Conservation (phyloP, 495 filamentous ascomycete genomes). For the Annulohypoxylon moriforme region DNA sequence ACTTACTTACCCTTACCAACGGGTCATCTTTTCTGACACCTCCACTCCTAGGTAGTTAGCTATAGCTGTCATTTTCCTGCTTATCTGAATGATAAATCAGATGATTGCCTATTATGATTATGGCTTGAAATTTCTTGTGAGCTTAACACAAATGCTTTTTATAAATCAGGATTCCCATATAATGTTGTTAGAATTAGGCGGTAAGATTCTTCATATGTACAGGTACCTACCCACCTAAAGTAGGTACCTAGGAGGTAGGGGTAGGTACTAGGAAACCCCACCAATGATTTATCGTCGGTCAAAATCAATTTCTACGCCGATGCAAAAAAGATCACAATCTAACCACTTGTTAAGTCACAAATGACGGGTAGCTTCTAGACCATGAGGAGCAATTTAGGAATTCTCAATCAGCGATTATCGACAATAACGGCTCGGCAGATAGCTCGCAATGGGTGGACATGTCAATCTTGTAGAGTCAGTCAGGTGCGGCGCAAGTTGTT, state of each 20-base stretch:
- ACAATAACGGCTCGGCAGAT: conserved; percentile 15
- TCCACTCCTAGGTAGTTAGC: background rate
- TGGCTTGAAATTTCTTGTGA: background rate
- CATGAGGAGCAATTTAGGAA: conserved; percentile 40
- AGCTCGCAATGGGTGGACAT: conserved; percentile 40
- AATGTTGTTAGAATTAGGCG: too few species aligned
- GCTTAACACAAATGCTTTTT: background rate
- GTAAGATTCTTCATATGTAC: too few species aligned
- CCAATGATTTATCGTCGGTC: background rate
- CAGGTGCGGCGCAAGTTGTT: conserved; percentile 35
- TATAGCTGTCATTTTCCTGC: background rate
- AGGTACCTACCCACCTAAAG: too few species aligned
- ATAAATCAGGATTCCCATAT: too few species aligned
- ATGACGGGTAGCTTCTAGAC: conserved; percentile 8
- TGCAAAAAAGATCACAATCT: background rate
- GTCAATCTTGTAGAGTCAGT: conserved; percentile 41
- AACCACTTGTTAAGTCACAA: background rate
- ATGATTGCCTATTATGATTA: background rate
- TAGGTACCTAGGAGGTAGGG: background rate
- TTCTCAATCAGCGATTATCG: conserved; percentile 29
- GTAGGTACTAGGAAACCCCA: background rate
- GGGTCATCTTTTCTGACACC: background rate
- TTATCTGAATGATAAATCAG: background rate
- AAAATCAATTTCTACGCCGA: conserved; percentile 16
- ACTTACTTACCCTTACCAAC: background rate